phyloP scores from a whole-genome alignment of 257 asterid genomes.

The Nicotiana undulata region DNA sequence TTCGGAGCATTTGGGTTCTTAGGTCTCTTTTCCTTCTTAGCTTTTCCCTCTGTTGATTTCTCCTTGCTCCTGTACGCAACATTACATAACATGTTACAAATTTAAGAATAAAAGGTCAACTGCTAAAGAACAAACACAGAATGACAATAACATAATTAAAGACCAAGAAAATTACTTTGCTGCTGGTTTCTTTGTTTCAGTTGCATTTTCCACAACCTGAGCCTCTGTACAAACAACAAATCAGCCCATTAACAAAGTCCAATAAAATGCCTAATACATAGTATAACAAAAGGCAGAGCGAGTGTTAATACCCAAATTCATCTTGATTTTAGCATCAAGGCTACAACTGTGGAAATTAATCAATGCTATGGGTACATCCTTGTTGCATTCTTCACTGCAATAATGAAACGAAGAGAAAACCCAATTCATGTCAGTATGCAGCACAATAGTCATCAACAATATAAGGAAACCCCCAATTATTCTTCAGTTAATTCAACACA shows the following conservation, averaged over 20 bases:
- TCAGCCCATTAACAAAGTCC: neutral
- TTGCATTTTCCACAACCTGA: constrained; percentile 45
- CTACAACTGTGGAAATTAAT: constrained; percentile 72
- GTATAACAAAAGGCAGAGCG: neutral
- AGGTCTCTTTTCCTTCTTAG: constrained; percentile 40
- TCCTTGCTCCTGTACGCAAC: constrained; percentile 40
- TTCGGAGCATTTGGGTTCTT: constrained; percentile 49
- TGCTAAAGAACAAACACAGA: neutral
- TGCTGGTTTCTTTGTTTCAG: constrained; percentile 43
- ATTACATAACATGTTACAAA: neutral
- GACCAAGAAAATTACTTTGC: constrained; percentile 26
- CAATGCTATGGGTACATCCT: constrained; percentile 72
- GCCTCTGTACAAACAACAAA: constrained; percentile 33
- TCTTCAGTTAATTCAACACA: neutral
- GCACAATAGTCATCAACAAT: neutral
- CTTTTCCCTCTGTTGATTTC: constrained; percentile 32
- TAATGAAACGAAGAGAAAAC: neutral
- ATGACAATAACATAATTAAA: neutral
- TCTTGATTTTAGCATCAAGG: constrained; percentile 73
- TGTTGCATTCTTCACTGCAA: constrained; percentile 63
- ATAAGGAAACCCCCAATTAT: no score
- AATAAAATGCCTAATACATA: neutral
- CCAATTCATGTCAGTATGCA: neutral
- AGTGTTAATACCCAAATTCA: constrained; percentile 52
- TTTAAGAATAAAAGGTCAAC: neutral